phyloP scores from a whole-genome alignment of 2,329 filamentous ascomycete genomes.

The Alternaria novae-zelandiae region DNA sequence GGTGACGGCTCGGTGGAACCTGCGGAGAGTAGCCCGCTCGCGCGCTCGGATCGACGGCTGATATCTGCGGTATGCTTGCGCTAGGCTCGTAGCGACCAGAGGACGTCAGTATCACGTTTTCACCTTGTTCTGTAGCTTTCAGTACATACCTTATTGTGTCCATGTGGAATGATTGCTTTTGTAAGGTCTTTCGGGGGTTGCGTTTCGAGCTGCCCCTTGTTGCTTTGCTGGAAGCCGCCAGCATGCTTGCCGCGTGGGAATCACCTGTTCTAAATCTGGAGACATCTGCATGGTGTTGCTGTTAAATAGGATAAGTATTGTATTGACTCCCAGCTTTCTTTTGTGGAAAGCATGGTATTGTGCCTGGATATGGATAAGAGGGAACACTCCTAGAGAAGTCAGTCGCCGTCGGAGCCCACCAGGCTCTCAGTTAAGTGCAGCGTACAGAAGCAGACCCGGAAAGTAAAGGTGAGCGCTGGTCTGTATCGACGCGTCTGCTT shows the following conservation, averaged over 20 bases:
- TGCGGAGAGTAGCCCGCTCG: not conserved
- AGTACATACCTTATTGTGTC: not conserved
- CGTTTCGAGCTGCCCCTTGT: not conserved
- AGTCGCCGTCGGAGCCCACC: not conserved
- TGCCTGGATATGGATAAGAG: not conserved
- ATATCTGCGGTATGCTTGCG: not conserved
- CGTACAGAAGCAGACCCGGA: not conserved
- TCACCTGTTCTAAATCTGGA: not conserved
- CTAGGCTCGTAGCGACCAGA: not conserved
- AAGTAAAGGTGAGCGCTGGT: not conserved
- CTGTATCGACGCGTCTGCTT: not conserved
- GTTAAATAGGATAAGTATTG: not conserved
- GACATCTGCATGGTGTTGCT: not conserved
- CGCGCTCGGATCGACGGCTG: not conserved
- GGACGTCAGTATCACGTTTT: not conserved
- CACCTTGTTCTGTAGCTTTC: not conserved
- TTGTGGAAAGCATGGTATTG: not conserved
- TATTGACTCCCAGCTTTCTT: not conserved
- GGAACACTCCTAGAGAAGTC: not conserved
- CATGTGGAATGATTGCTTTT: too few relatives aligned
- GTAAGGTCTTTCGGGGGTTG: not conserved
- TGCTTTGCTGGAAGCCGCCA: not conserved
- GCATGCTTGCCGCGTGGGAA: not conserved
- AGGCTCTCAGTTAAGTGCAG: not conserved
- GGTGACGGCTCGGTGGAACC: not conserved